A percentile compares a stretch with the other conserved stretches of the same genome.
Conservation (phyloP, 2,329 filamentous ascomycete genomes). For the Sporothrix humicola region DNA sequence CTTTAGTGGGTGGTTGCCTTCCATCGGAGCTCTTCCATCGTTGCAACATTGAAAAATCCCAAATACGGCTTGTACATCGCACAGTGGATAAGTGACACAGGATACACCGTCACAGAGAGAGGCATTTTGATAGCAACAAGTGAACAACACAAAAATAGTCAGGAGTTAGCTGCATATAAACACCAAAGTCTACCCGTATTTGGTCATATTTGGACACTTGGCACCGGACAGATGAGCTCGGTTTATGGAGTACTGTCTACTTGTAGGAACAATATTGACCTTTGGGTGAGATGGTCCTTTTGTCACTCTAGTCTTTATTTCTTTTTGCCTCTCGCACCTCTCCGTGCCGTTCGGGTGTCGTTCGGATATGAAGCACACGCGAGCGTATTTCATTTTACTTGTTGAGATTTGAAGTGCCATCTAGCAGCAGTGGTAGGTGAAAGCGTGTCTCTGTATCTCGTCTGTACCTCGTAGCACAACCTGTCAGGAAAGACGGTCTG, state of each 20-base stretch:
- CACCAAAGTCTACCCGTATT: too few relatives aligned
- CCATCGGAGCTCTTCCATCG: not conserved
- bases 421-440: not conserved
- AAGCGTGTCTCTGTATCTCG: not conserved
- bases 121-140: too few relatives aligned
- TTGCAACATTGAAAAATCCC: not conserved
- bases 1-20: not conserved
- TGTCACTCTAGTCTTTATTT: not conserved
- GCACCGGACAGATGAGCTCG: too few relatives aligned
- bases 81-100: too few relatives aligned
- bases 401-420: not conserved
- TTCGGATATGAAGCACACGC: not conserved
- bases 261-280: not conserved
- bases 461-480: not conserved
- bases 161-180: too few relatives aligned
- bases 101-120: too few relatives aligned
- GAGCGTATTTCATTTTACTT: not conserved
- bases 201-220: too few relatives aligned
- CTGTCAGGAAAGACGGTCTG: conserved; percentile 1
- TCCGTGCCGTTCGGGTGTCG: not conserved
- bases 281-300: not conserved
- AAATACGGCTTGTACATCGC: too few relatives aligned
- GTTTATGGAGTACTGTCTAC: too few relatives aligned
- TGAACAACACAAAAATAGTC: too few relatives aligned
- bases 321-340: not conserved